phyloP scores from a whole-genome alignment of 2,329 filamentous ascomycete species.

The Tolypocladium album region DNA sequence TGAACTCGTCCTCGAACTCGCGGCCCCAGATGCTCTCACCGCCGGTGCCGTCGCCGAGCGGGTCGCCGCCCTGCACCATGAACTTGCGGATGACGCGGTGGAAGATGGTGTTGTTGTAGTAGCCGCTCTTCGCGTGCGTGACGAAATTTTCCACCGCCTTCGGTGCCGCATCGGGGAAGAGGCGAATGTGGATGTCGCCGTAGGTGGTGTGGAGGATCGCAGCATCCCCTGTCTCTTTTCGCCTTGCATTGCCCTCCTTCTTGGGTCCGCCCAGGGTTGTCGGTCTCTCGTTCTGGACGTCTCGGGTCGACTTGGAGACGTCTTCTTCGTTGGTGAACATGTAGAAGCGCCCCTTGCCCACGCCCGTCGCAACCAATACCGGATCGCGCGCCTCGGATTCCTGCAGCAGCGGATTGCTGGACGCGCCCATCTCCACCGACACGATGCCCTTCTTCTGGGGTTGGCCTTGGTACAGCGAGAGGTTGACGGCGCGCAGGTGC shows the following conservation, averaged over 20 bases:
- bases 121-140: slow-evolving; percentile 77
- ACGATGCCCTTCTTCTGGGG: slow-evolving; percentile 89
- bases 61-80: slow-evolving; percentile 98
- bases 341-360: slow-evolving; percentile 88
- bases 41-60: slow-evolving; percentile 80
- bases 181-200: slow-evolving; percentile 85
- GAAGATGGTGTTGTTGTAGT: slow-evolving; percentile 97
- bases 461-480: slow-evolving; percentile 87
- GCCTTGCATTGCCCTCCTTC: slow-evolving; percentile 42
- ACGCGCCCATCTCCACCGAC: slow-evolving; percentile 95
- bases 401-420: slow-evolving; percentile 81
- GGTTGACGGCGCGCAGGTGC: slow-evolving; percentile 69
- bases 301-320: slow-evolving; percentile 71
- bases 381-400: slow-evolving; percentile 88
- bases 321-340: slow-evolving; percentile 92
- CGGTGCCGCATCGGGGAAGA: slow-evolving; percentile 88
- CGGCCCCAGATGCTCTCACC: slow-evolving; percentile 89
- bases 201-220: slow-evolving; percentile 87
- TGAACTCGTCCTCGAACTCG: slow-evolving; percentile 92
- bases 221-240: slow-evolving; percentile 61
- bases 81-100: slow-evolving; percentile 96
- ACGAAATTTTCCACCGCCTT: slow-evolving; percentile 97
- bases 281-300: slow-evolving; percentile 92
- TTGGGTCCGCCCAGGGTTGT: slow-evolving; percentile 43
- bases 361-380: slow-evolving; percentile 73